Base-by-base conservation (phyloP, 2,329 filamentous ascomycete genomes). In the Phialophora verrucosa region DNA sequence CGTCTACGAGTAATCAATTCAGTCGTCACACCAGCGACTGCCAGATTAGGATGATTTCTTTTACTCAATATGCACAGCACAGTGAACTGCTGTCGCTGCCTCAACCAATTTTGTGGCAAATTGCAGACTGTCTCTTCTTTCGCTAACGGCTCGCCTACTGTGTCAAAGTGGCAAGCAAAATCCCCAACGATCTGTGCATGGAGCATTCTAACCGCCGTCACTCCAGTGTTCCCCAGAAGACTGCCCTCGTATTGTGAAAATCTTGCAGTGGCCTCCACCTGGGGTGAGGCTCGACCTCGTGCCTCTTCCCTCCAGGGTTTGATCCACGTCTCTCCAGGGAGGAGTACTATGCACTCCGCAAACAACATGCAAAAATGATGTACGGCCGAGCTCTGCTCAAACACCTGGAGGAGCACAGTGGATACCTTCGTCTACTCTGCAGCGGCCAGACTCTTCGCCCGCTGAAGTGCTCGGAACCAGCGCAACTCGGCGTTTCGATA, bases 341-440 rank as follows among this genome's bases (percentile, higher is more conserved):
- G 49, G 25, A 44, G 25, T 59, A 64, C 56, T 59, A 64, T 60
- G 62, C 56, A 64, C 62, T 64, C 62, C 62, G 62, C 62, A 64
- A 42, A 51, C 44, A 64, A 17, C 47, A 20, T 58, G 44, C 38
- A 17, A 12, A 42, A 25, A 20, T 31, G 42, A 32, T 7, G 20
- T 23, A 11, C 35, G 8, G 17, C 32, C 8, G 23, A 14, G 20
- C 23, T 23, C 23, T 23, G 56, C 12, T 20, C 38, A 27, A 25
- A 38, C 23, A 59, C 11, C 56, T 25, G 32, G 51, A 56, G 17
- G 23, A 49, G 59, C 35, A 25, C 32, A 23, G 59, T 56, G 50
- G 59, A 38, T 25, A 42, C 55, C 38, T 17, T 17, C 17, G 38
- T n/a, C 38, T 44, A 7, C 38, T 20, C 12, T 44, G 38, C 35